Percentiles rank a stretch among this genome's conserved stretches.
Conservation (phyloP, 139 green algal genomes). For the Chlorella sorokiniana region DNA sequence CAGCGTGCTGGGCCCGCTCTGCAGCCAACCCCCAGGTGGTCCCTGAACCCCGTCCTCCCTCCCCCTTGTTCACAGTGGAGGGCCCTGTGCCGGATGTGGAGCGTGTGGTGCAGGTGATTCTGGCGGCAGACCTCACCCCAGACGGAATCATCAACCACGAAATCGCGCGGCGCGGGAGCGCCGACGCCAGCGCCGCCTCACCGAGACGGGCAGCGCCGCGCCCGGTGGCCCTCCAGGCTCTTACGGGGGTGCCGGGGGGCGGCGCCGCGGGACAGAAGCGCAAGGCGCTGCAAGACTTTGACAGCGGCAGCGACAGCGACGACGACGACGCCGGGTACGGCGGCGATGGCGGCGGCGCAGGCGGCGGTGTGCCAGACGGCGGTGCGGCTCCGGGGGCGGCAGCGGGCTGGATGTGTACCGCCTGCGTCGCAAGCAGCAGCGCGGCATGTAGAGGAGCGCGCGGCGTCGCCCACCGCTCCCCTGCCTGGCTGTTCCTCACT, state of each 20-base stretch:
- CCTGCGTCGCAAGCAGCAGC: constrained; percentile 50
- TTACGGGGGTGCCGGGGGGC: background rate
- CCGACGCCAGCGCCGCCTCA: constrained; percentile 8
- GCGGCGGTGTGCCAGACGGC: background rate
- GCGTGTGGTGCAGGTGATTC: constrained; percentile 51
- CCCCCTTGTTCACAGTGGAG: constrained; percentile 28
- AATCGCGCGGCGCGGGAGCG: constrained; percentile 23
- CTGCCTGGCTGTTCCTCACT: too few relatives aligned
- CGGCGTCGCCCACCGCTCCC: too few relatives aligned
- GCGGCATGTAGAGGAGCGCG: constrained; percentile 11
- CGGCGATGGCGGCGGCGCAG: background rate
- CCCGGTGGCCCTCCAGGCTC: background rate
- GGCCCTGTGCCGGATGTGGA: constrained; percentile 40
- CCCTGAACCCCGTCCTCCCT: background rate
- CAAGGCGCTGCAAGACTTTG: constrained; percentile 7
- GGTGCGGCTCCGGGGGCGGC: background rate
- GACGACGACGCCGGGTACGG: constrained; percentile 28
- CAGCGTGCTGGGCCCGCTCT: too few relatives aligned
- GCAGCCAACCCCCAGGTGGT: too few relatives aligned
- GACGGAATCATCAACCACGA: constrained; percentile 43
- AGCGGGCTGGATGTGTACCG: constrained; percentile 49
- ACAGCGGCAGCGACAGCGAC: constrained; percentile 41
- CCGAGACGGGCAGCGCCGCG: constrained; percentile 2
- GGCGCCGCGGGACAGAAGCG: background rate
- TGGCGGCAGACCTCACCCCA: constrained; percentile 42